Evolutionary conservation across 169 alveolate species (phyloP), one percentile per base, ranked within the genome.

Genomic region (Eimeria sp.): DNA sequence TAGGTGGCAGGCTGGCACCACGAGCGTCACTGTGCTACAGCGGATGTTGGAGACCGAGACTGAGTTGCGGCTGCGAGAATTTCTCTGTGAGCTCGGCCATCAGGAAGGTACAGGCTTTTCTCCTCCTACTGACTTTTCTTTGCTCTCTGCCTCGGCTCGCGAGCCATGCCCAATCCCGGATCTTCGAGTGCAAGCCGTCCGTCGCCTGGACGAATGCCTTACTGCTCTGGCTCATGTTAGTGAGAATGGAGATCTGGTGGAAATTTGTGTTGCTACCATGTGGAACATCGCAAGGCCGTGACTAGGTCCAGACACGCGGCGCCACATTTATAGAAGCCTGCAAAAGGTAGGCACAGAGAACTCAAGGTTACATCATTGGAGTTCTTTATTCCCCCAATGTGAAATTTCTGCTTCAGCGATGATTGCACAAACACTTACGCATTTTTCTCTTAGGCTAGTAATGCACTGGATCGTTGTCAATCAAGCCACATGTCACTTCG

Each of bases 231-330:
- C 67, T n/a, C 94, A 87, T 61, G n/a, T 25, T 22, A 65, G 94
- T 75, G 94, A 87, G 75, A 87, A 51, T 43, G 83, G 94, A 40
- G 94, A 87, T 75, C 84, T 87, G n/a, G 82, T 87, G 70, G 94
- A 87, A 45, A 87, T 63, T 18, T 87, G 94, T 49, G 83, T 65
- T 30, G 82, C 94, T 11, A 87, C 94, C n/a, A 65, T 87, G 83
- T 87, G 94, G 94, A 87, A 87, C 47, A 65, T 63, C 65, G 94
- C 94, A 18, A 87, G 94, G 65, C 94, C 94, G 45, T 87, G 94
- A 34, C 83, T 87, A 22, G 94, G 94, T 30, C 83, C 94, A 16
- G 82, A 61, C 34, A 61, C 57, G 43, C 94, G 94, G 11, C 94
- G 83, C 11, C 94, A 40, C 51, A 40, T 87, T n/a, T 87, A 63